Evolutionary conservation across 306 rosid genomes (phyloP).

Genomic region (Trichosanthes cucumerina): DNA sequence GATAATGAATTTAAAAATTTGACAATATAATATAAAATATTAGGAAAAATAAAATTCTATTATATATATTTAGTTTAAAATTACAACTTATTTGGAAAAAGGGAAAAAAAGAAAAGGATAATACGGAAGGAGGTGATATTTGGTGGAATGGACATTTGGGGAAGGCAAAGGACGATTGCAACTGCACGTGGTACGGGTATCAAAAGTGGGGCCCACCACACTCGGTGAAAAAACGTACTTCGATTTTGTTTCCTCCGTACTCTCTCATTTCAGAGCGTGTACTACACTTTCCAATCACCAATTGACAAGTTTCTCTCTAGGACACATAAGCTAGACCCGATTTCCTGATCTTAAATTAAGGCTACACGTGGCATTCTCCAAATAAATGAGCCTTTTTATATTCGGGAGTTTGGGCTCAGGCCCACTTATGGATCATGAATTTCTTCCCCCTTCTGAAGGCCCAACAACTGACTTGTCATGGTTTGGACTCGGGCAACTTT

Average conservation of each 20-base stretch:
- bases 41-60: too few species aligned
- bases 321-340: background rate
- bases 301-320: background rate
- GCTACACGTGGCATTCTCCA: background rate
- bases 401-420: background rate
- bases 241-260: background rate
- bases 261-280: background rate
- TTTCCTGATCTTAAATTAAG: too few species aligned
- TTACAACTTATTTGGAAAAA: background rate
- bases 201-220: background rate
- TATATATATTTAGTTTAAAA: too few species aligned
- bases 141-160: background rate
- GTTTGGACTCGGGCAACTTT: too few species aligned
- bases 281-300: background rate
- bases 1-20: too few species aligned
- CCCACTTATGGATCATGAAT: background rate
- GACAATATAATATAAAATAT: too few species aligned
- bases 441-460: background rate
- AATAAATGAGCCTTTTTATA: background rate
- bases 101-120: background rate
- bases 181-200: background rate
- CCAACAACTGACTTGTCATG: background rate
- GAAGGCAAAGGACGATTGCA: background rate
- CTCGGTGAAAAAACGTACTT: background rate
- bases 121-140: background rate